phyloP scores from a whole-genome alignment of 2,329 filamentous ascomycete genomes.

The Juglanconis oblonga region DNA sequence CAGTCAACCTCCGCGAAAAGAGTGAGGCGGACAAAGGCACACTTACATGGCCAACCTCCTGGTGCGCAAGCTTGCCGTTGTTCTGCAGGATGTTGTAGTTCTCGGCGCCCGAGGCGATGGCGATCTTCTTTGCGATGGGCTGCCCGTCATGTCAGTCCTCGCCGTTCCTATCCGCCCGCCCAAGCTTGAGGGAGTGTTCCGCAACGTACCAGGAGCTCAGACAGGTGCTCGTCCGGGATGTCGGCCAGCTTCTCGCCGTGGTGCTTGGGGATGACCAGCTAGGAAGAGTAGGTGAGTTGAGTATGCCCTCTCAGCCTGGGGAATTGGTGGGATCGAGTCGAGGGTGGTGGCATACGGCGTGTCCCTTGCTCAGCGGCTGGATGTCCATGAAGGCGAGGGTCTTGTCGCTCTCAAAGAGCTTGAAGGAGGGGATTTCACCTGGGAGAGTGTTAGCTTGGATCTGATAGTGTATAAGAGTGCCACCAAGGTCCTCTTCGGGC shows the following conservation, averaged over 20 bases:
- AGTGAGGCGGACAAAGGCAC: not conserved
- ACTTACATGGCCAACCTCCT: conserved; percentile 85
- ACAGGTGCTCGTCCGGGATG: conserved; percentile 84
- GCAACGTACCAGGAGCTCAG: conserved; percentile 70
- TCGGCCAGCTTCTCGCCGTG: conserved; percentile 90
- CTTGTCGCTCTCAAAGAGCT: conserved; percentile 92
- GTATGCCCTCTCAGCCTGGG: not conserved
- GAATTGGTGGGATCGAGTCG: not conserved
- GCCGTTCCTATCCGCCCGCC: not conserved
- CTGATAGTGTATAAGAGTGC: not conserved
- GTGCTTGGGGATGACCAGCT: conserved; percentile 95
- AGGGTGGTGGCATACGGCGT: conserved; percentile 63
- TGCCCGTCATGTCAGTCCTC: conserved; percentile 26
- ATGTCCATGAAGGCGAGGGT: conserved; percentile 96
- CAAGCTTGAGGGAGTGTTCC: not conserved
- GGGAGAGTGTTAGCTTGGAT: conserved; percentile 12
- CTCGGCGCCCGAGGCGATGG: conserved; percentile 67
- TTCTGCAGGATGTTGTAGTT: conserved; percentile 97
- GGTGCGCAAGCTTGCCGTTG: conserved; percentile 88
- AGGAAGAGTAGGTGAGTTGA: not conserved
- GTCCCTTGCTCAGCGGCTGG: conserved; percentile 80
- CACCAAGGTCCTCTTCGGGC: not conserved
- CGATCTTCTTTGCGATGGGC: conserved; percentile 85
- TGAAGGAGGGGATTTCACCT: conserved; percentile 96
- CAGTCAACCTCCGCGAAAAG: not conserved